Conservation (phyloP, 805 yeast species). For the Wickerhamiella bombiphila region DNA sequence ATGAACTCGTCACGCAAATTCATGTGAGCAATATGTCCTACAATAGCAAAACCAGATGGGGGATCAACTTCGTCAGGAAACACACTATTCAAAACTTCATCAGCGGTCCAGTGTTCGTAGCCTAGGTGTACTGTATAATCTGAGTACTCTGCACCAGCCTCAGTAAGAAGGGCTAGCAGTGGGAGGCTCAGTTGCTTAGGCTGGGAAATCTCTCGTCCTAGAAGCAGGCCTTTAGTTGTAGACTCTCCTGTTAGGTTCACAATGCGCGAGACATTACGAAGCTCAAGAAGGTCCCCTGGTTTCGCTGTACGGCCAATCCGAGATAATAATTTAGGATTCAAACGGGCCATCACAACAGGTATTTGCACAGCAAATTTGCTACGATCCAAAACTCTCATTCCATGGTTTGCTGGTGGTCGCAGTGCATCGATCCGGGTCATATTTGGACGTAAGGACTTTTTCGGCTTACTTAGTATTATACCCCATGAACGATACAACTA, state of each 20-base stretch:
- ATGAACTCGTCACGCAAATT: conserved; percentile 73
- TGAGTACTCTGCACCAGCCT: conserved; percentile 32
- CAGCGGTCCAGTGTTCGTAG: conserved; percentile 78
- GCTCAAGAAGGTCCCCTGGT: conserved; percentile 41
- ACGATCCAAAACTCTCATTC: conserved; percentile 53
- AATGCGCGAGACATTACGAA: conserved; percentile 61
- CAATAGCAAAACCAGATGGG: conserved; percentile 83
- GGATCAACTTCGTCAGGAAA: conserved; percentile 63
- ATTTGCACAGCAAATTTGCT: conserved; percentile 44
- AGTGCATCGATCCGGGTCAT: background rate
- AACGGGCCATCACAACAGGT: conserved; percentile 49
- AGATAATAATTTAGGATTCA: conserved; percentile 51
- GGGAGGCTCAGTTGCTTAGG: conserved; percentile 27
- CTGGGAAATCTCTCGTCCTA: conserved; percentile 32
- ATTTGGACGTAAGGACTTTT: too few species aligned
- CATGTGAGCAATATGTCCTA: conserved; percentile 92
- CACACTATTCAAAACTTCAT: conserved; percentile 65
- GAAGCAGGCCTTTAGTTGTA: conserved; percentile 38
- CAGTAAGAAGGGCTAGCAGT: conserved; percentile 33
- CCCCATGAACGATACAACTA: too few species aligned
- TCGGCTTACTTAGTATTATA: too few species aligned
- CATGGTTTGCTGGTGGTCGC: conserved; percentile 53
- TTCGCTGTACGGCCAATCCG: conserved; percentile 44
- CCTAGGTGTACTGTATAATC: conserved; percentile 44
- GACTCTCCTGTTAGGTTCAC: conserved; percentile 26